Conservation (phyloP, 164 flowering plant species). For the Hamamelis virginiana region DNA sequence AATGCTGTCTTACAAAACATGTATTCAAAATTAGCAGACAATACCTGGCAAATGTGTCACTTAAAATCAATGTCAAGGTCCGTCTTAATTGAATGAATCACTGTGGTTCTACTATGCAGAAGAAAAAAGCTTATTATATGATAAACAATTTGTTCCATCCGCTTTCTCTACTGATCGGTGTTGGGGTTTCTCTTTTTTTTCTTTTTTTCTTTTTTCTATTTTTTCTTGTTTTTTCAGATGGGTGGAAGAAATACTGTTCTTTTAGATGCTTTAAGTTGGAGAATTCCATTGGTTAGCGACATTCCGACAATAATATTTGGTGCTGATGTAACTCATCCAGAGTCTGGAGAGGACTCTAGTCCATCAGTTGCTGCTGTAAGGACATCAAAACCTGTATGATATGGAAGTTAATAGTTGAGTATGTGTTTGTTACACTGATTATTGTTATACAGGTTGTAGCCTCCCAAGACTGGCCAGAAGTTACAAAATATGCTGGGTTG, state of each 20-base stretch:
- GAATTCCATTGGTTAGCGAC: slow-evolving; percentile 86
- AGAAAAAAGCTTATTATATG: no score
- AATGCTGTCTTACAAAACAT: slow-evolving; percentile 86
- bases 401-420: no score
- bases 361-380: slow-evolving; percentile 94
- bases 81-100: no score
- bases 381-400: no score
- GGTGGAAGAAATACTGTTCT: slow-evolving; percentile 95
- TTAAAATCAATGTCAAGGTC: slow-evolving; percentile 93
- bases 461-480: slow-evolving; percentile 84
- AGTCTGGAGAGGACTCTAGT: slow-evolving; percentile 95
- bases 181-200: no score
- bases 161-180: no score
- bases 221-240: no score
- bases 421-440: no score
- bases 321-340: slow-evolving; percentile 99
- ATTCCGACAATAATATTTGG: slow-evolving; percentile 93
- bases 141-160: no score
- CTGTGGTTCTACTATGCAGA: no score
- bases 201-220: no score
- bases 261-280: slow-evolving; percentile 81
- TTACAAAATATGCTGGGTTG: slow-evolving; percentile 77
- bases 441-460: slow-evolving; percentile 57
- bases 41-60: slow-evolving; percentile 83
- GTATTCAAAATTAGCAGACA: slow-evolving; percentile 73